Percentiles rank a stretch among this genome's conserved stretches.
Conservation (phyloP, 169 alveolate species). For the Plasmodium gonderi region DNA sequence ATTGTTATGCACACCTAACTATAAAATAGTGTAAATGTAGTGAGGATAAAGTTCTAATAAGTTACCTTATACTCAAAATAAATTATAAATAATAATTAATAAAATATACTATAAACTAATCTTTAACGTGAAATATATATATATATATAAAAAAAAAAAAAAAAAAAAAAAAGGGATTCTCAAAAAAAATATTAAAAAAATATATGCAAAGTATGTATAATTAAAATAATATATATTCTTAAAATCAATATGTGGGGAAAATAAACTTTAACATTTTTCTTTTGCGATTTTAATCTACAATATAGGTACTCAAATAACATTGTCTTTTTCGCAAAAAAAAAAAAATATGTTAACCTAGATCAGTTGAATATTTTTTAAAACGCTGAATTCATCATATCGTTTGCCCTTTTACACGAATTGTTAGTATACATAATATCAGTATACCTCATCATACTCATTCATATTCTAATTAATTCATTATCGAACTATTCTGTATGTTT, state of each 20-base stretch:
- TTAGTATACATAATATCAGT: neutral
- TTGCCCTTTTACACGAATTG: neutral
- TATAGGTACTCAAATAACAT: neutral
- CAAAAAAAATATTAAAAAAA: neutral
- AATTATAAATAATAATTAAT: neutral
- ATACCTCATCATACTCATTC: neutral
- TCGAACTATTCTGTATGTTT: neutral
- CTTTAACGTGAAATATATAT: neutral
- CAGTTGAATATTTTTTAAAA: neutral
- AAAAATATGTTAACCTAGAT: neutral
- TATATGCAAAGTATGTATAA: neutral
- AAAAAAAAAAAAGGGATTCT: neutral
- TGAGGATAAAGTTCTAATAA: neutral
- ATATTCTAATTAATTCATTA: neutral
- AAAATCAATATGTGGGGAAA: neutral
- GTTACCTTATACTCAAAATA: neutral
- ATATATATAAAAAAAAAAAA: too few relatives aligned
- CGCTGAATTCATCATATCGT: neutral
- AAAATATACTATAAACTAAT: neutral
- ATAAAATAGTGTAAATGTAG: neutral
- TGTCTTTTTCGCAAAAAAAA: neutral
- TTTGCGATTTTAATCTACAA: neutral
- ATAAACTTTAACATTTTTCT: neutral
- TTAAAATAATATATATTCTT: neutral
- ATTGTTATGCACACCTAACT: too few relatives aligned